phyloP scores from a whole-genome alignment of 768 basidiomycete species.

The Mycena galopus region DNA sequence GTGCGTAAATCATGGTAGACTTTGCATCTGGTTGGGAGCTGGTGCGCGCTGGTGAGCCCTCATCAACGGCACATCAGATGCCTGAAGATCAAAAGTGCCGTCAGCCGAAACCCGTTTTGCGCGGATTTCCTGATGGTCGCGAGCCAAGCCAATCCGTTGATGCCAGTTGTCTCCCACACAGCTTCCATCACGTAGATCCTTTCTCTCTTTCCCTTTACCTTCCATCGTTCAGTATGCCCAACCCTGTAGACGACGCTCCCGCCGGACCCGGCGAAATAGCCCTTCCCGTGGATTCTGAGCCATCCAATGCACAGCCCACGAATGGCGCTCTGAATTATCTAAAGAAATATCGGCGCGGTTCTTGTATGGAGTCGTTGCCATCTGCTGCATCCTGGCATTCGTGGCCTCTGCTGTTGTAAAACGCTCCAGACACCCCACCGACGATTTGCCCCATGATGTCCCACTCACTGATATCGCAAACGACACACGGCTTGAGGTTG shows the following conservation, averaged over 20 bases:
- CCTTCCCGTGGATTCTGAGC: background rate
- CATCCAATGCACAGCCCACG: background rate
- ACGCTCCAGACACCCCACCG: background rate
- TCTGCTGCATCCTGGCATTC: background rate
- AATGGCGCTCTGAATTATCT: background rate
- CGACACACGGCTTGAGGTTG: conserved; percentile 22
- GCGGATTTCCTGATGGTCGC: no score
- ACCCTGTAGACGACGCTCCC: background rate
- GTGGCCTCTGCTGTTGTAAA: background rate
- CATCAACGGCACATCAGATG: no score
- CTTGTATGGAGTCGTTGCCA: background rate
- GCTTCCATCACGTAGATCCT: no score
- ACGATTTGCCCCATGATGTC: background rate
- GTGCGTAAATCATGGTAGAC: no score
- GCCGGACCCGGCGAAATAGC: background rate
- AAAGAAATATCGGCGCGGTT: background rate
- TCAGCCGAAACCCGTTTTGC: no score
- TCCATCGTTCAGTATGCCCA: no score
- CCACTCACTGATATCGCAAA: background rate
- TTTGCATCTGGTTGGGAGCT: no score
- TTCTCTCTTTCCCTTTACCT: no score
- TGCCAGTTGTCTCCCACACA: no score
- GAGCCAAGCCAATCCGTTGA: no score
- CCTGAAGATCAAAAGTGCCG: no score
- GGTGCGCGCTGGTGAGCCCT: no score